Percentiles rank a stretch among this genome's conserved stretches.
Conservation (phyloP, 2,329 filamentous ascomycete genomes). For the Metarhizium guizhouense region DNA sequence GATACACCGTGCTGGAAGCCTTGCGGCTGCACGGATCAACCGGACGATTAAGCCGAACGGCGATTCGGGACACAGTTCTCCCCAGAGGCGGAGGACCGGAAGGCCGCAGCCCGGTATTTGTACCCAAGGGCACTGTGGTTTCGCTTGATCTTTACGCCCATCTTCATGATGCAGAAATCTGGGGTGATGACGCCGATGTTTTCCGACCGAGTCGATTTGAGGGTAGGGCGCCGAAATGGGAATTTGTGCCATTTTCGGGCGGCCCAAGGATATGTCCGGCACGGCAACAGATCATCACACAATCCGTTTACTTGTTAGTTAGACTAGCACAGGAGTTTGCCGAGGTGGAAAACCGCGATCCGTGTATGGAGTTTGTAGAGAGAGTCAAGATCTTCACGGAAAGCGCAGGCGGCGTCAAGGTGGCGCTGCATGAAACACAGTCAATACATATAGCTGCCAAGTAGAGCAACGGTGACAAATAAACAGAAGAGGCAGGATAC, state of each 20-base stretch:
- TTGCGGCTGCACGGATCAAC: slow-evolving; percentile 5
- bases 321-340: slow-evolving; percentile 4
- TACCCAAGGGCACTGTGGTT: slow-evolving; percentile 1
- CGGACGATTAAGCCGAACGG: slow-evolving; percentile 3
- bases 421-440: slow-evolving; percentile 1
- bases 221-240: slow-evolving; percentile 3
- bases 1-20: slow-evolving; percentile 2
- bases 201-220: slow-evolving; percentile 6
- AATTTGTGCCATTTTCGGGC: slow-evolving; percentile 6
- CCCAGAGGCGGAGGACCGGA: slow-evolving; percentile 1
- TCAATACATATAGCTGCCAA: neutral
- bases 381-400: slow-evolving; percentile 6
- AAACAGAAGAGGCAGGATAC: too few relatives aligned
- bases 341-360: slow-evolving; percentile 3
- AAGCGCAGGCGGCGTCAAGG: slow-evolving; percentile 6
- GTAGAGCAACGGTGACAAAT: neutral
- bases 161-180: slow-evolving; percentile 3
- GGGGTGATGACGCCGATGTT: neutral
- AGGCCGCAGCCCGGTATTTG: slow-evolving; percentile 1
- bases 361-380: slow-evolving; percentile 2
- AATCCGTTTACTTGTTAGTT: slow-evolving; percentile 5
- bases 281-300: slow-evolving; percentile 5
- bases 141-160: slow-evolving; percentile 3
- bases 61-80: slow-evolving; percentile 3
- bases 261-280: slow-evolving; percentile 7